Percentiles rank a stretch among this genome's conserved stretches.
These are phyloP conservation scores for Aspergillus indologenus DNA, from an alignment of 495 filamentous ascomycete species.

Conservation along the genomic window DNA sequence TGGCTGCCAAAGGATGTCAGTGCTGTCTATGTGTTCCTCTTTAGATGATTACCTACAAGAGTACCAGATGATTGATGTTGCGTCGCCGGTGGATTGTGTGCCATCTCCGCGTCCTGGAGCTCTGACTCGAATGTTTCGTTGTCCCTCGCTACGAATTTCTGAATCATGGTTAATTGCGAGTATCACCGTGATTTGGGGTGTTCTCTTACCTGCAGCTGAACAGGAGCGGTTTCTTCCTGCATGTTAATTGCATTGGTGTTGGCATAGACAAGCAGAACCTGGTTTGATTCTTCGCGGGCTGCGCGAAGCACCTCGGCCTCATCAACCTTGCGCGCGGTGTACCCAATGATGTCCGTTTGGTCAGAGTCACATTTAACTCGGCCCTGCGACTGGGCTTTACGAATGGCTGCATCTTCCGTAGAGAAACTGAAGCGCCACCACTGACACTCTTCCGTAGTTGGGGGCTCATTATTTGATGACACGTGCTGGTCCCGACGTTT, in stretches of 20 bases:
- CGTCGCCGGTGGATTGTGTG: background rate
- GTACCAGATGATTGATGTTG: background rate
- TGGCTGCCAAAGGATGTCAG: conserved; percentile 12
- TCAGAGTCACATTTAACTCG: conserved; percentile 19
- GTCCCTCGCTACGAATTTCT: conserved; percentile 49
- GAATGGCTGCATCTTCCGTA: conserved; percentile 42
- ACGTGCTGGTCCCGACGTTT: conserved; percentile 14
- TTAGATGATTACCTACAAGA: background rate
- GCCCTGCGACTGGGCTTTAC: conserved; percentile 28
- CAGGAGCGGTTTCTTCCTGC: conserved; percentile 30
- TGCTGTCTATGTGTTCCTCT: background rate
- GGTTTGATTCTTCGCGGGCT: conserved; percentile 48
- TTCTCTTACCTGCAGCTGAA: conserved; percentile 40
- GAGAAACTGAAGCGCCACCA: conserved; percentile 58
- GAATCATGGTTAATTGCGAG: conserved; percentile 11
- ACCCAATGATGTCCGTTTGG: conserved; percentile 41
- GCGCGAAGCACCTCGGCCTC: conserved; percentile 52
- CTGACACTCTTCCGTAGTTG: conserved; percentile 35
- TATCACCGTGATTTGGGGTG: background rate
- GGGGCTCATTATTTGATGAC: conserved; percentile 20
- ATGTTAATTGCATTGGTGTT: conserved; percentile 42
- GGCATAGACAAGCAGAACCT: conserved; percentile 51
- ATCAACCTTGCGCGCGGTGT: conserved; percentile 44
- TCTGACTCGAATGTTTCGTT: conserved; percentile 48
- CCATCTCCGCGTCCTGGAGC: conserved; percentile 24